A percentile compares a stretch with the other conserved stretches of the same genome.
Conservation (phyloP, 208 protist species). For the Leishmania gerbilli region DNA sequence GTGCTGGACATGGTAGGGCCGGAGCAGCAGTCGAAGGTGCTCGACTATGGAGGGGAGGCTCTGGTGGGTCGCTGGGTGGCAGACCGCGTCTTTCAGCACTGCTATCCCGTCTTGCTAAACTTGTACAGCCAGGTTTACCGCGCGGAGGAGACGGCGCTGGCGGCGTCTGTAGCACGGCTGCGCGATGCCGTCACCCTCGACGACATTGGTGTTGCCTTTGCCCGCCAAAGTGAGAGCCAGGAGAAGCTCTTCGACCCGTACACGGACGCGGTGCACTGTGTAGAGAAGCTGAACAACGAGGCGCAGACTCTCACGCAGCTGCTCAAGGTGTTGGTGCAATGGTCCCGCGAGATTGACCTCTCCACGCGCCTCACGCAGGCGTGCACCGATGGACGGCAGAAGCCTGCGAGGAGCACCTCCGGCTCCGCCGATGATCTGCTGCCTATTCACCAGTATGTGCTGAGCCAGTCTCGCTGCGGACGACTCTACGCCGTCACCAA, state of each 20-base stretch:
- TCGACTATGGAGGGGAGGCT: slow-evolving; percentile 36
- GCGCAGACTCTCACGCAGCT: slow-evolving; percentile 57
- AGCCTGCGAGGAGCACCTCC: background rate
- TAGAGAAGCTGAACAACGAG: slow-evolving; percentile 59
- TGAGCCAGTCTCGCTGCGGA: slow-evolving; percentile 53
- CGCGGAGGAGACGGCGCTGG: slow-evolving; percentile 47
- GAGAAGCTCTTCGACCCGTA: slow-evolving; percentile 86
- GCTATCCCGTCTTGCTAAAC: slow-evolving; percentile 64
- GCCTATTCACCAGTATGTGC: slow-evolving; percentile 87
- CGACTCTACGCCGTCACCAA: slow-evolving; percentile 65
- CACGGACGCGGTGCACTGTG: slow-evolving; percentile 69
- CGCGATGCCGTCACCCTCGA: slow-evolving; percentile 63
- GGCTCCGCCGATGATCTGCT: slow-evolving; percentile 86
- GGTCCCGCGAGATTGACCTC: slow-evolving; percentile 84
- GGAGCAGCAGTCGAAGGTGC: slow-evolving; percentile 33
- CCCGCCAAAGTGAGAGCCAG: slow-evolving; percentile 45
- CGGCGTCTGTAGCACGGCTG: slow-evolving; percentile 42
- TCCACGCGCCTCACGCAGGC: slow-evolving; percentile 65
- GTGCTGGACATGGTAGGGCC: slow-evolving; percentile 50
- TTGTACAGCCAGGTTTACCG: slow-evolving; percentile 72
- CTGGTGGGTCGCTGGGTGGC: slow-evolving; percentile 61
- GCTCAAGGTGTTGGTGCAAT: slow-evolving; percentile 71
- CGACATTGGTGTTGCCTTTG: slow-evolving; percentile 82
- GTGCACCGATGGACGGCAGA: slow-evolving; percentile 25
- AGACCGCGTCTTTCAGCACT: slow-evolving; percentile 66